Percentiles rank a stretch among this genome's conserved stretches.
These are phyloP conservation scores for Rhizophora apiculata DNA, from an alignment of 345 rosid genomes.

Conservation along the genomic window DNA sequence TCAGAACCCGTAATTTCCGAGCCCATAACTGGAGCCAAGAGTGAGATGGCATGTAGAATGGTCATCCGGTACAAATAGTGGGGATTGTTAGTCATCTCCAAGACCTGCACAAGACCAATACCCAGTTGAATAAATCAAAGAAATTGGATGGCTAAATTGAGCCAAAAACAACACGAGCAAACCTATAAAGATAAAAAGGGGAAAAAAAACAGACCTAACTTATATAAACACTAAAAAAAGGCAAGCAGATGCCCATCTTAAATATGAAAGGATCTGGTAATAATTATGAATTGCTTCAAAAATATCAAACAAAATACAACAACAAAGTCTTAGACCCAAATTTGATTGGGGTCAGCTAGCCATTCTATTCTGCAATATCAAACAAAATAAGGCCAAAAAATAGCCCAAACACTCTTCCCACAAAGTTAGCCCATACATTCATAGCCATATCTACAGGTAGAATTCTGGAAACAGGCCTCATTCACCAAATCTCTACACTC, in stretches of 20 bases:
- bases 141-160: background rate
- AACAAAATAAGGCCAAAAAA: background rate
- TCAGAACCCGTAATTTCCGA: constrained; percentile 82
- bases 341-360: too few relatives aligned
- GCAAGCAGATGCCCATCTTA: too few relatives aligned
- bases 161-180: background rate
- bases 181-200: background rate
- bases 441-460: background rate
- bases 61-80: constrained; percentile 95
- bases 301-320: too few relatives aligned
- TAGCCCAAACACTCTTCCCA: background rate
- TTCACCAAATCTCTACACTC: background rate
- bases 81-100: constrained; percentile 72
- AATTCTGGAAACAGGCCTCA: background rate
- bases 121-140: background rate
- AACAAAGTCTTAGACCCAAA: too few relatives aligned
- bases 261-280: too few relatives aligned
- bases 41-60: constrained; percentile 65
- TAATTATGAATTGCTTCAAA: too few relatives aligned
- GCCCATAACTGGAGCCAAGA: constrained; percentile 92
- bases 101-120: constrained; percentile 43
- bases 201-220: background rate
- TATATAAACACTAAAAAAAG: background rate
- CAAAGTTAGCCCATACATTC: background rate
- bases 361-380: background rate